Evolutionary conservation across 805 yeast species (phyloP).

Genomic region (Torulaspora delbrueckii): DNA sequence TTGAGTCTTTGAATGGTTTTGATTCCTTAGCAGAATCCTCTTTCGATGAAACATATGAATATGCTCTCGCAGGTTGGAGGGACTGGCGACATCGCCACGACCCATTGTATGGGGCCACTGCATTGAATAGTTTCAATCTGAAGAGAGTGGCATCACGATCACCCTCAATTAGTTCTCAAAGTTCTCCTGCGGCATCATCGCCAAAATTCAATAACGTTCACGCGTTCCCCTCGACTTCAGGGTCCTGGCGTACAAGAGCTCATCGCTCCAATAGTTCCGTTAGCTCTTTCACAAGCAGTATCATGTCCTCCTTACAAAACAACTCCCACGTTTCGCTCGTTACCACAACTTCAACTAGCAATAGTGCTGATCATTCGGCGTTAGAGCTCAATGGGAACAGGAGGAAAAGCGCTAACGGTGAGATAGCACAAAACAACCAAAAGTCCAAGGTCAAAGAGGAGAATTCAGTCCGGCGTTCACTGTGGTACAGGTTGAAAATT

Average conservation of each 20-base stretch:
- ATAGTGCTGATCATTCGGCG: constrained; percentile 1
- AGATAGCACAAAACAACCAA: background rate
- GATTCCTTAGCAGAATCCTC: constrained; percentile 1
- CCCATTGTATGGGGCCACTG: constrained; percentile 51
- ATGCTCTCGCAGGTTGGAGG: constrained; percentile 77
- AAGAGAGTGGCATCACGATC: constrained; percentile 22
- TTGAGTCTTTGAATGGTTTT: constrained; percentile 7
- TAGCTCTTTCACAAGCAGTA: constrained; percentile 29
- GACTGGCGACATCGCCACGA: constrained; percentile 82
- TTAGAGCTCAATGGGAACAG: background rate
- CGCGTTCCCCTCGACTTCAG: background rate
- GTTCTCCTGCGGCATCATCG: constrained; percentile 10
- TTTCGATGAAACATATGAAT: constrained; percentile 15
- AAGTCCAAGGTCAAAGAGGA: background rate
- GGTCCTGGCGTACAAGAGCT: constrained; percentile 10
- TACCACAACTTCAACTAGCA: constrained; percentile 10
- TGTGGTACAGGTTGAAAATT: constrained; percentile 21
- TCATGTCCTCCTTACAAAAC: constrained; percentile 31
- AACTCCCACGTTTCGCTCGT: constrained; percentile 19
- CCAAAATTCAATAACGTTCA: constrained; percentile 1
- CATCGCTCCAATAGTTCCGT: constrained; percentile 30
- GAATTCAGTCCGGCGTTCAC: constrained; percentile 6
- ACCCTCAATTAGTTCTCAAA: constrained; percentile 21
- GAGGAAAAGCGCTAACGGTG: background rate
- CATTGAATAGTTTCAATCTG: constrained; percentile 31